These are phyloP conservation scores for Lactarius psammicola DNA, from an alignment of 768 basidiomycete genomes.

Conservation along the genomic window DNA sequence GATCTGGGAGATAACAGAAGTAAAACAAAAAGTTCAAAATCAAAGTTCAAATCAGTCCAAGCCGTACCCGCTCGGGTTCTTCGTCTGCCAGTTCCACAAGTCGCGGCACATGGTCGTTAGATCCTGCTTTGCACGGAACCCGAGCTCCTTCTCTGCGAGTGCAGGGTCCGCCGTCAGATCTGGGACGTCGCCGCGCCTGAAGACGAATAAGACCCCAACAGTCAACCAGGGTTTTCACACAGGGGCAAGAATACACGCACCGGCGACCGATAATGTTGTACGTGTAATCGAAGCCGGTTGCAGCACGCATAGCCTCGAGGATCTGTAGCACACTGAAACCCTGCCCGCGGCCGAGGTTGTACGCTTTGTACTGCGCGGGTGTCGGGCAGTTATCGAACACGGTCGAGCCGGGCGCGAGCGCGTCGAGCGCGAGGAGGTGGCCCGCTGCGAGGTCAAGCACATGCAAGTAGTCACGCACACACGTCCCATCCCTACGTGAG, in stretches of 20 bases:
- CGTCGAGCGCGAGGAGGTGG: constrained; percentile 88
- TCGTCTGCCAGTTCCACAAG: constrained; percentile 99
- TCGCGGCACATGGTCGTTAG: constrained; percentile 94
- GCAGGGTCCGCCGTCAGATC: constrained; percentile 93
- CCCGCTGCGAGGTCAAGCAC: constrained; percentile 94
- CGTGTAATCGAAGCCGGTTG: constrained; percentile 84
- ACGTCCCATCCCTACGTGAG: constrained; percentile 79
- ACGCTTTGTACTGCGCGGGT: constrained; percentile 78
- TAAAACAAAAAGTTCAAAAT: background rate
- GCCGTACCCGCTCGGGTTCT: constrained; percentile 77
- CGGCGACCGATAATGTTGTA: constrained; percentile 88
- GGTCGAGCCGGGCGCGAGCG: constrained; percentile 58
- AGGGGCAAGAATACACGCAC: constrained; percentile 47
- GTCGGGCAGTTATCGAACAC: constrained; percentile 57
- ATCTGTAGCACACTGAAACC: constrained; percentile 94
- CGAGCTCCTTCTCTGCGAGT: constrained; percentile 89
- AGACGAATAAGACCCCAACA: background rate
- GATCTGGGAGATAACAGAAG: background rate
- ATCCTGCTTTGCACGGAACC: constrained; percentile 78
- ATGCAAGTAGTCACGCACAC: constrained; percentile 94
- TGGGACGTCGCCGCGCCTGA: constrained; percentile 92
- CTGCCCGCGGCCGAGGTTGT: constrained; percentile 93
- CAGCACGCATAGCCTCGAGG: constrained; percentile 89
- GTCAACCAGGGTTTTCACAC: no score
- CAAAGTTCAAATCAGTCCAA: constrained; percentile 14